Evolutionary conservation across 1,284 basidiomycete genomes (phyloP).

Genomic region (Golubevia pallescens): DNA sequence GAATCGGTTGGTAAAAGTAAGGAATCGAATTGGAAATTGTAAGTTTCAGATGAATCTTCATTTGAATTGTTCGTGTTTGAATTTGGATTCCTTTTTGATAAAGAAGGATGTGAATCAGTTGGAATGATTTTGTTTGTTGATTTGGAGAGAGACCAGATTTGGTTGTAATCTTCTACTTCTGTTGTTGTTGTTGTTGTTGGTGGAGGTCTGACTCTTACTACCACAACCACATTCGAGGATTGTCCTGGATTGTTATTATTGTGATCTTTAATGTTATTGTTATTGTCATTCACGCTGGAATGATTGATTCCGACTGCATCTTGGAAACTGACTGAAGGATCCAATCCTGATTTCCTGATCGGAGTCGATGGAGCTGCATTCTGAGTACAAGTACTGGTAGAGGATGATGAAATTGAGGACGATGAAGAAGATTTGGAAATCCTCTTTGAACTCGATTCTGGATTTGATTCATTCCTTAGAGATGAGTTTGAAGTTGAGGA

Average conservation of each 20-base stretch:
- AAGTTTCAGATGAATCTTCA: slow-evolving; percentile 16
- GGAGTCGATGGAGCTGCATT: neutral
- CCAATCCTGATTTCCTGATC: neutral
- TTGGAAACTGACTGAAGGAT: too few species aligned
- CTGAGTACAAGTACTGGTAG: neutral
- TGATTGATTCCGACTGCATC: too few species aligned
- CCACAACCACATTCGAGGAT: too few species aligned
- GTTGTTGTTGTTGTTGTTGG: too few species aligned
- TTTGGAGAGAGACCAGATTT: slow-evolving; percentile 41
- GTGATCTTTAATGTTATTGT: too few species aligned
- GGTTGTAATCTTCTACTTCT: too few species aligned
- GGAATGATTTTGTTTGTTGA: slow-evolving; percentile 35
- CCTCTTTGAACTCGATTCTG: neutral
- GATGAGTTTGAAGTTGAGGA: neutral
- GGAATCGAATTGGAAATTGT: slow-evolving; percentile 56
- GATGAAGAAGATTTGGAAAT: neutral
- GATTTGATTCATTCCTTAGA: neutral
- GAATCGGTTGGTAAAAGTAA: slow-evolving; percentile 27
- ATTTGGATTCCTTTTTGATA: slow-evolving; percentile 31
- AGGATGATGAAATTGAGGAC: neutral
- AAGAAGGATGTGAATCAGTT: slow-evolving; percentile 52
- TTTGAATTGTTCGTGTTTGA: too few species aligned
- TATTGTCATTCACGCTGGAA: too few species aligned
- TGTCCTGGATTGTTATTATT: too few species aligned
- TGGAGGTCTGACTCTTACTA: too few species aligned